These are phyloP conservation scores for Starmerella vaccinii DNA, from an alignment of 805 yeast species.

Conservation along the genomic window DNA sequence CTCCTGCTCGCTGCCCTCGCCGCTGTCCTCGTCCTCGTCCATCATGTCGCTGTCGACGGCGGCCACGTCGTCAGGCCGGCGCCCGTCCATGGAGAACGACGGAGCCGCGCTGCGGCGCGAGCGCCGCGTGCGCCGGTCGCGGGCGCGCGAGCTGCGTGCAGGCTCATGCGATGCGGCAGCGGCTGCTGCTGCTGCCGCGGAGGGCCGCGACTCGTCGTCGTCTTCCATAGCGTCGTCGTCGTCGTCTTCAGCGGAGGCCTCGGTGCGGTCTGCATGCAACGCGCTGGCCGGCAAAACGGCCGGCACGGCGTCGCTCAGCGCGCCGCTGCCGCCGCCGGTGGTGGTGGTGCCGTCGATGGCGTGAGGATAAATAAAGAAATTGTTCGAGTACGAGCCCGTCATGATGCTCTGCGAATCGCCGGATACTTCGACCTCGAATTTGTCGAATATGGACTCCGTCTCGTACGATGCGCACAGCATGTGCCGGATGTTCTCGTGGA, in stretches of 20 bases:
- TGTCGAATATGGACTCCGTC: slow-evolving; percentile 95
- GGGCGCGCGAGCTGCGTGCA: slow-evolving; percentile 1
- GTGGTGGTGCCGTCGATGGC: slow-evolving; percentile 45
- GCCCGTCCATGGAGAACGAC: slow-evolving; percentile 1
- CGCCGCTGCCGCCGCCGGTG: slow-evolving; percentile 12
- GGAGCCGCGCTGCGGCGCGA: not conserved
- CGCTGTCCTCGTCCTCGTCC: slow-evolving; percentile 21
- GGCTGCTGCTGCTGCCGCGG: too few relatives aligned
- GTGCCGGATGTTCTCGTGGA: slow-evolving; percentile 90
- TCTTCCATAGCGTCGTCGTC: slow-evolving; percentile 9
- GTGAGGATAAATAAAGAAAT: slow-evolving; percentile 92
- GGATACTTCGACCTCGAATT: slow-evolving; percentile 89
- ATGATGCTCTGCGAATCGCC: slow-evolving; percentile 87
- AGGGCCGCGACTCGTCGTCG: not conserved
- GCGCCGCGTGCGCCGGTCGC: slow-evolving; percentile 1
- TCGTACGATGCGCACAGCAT: slow-evolving; percentile 94
- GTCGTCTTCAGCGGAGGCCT: not conserved
- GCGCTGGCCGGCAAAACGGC: not conserved
- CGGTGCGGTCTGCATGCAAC: not conserved
- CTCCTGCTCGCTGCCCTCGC: slow-evolving; percentile 31
- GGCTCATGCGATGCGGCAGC: too few relatives aligned
- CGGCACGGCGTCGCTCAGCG: not conserved
- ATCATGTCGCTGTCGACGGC: slow-evolving; percentile 12
- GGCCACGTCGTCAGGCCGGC: slow-evolving; percentile 25
- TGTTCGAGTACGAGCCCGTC: slow-evolving; percentile 96